A percentile compares a stretch with the other conserved stretches of the same genome.
These are phyloP conservation scores for Epicoccum sorghinum DNA, from an alignment of 2,329 filamentous ascomycete genomes.

Conservation along the genomic window DNA sequence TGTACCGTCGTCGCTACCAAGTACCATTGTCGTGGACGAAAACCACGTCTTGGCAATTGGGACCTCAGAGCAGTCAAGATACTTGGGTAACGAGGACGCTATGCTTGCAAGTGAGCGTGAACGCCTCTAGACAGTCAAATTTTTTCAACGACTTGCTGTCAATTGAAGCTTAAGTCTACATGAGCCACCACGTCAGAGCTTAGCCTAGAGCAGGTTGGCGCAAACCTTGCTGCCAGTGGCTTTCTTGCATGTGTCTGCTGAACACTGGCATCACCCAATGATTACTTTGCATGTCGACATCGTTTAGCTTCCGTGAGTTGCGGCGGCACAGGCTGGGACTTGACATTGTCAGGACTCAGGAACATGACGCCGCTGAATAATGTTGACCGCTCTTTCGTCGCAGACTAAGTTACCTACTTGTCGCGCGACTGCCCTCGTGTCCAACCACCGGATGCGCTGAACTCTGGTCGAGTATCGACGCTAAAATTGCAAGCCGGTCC, in stretches of 20 bases:
- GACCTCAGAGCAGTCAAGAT: neutral
- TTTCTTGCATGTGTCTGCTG: constrained; percentile 8
- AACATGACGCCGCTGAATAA: neutral
- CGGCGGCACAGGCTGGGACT: constrained; percentile 9
- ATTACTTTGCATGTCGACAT: constrained; percentile 13
- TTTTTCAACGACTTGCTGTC: constrained; percentile 8
- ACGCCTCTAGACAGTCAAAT: neutral
- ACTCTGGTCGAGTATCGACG: constrained; percentile 7
- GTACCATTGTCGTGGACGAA: constrained; percentile 14
- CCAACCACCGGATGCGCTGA: constrained; percentile 4
- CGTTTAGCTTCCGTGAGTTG: constrained; percentile 6
- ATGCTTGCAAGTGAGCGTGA: neutral
- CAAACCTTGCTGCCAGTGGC: constrained; percentile 5
- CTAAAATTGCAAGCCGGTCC: constrained; percentile 7
- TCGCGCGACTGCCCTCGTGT: constrained; percentile 8
- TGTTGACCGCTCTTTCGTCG: constrained; percentile 16
- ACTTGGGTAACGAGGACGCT: neutral
- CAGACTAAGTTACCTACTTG: neutral
- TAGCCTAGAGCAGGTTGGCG: constrained; percentile 14
- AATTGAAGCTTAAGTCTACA: constrained; percentile 14
- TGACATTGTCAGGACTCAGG: constrained; percentile 9
- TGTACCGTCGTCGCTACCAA: neutral
- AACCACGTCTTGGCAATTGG: constrained; percentile 7
- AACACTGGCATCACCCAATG: constrained; percentile 8
- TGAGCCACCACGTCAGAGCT: constrained; percentile 6